A percentile compares a stretch with the other conserved stretches of the same genome.
Conservation (phyloP, 2,329 filamentous ascomycete species). For the Colletotrichum karsti region DNA sequence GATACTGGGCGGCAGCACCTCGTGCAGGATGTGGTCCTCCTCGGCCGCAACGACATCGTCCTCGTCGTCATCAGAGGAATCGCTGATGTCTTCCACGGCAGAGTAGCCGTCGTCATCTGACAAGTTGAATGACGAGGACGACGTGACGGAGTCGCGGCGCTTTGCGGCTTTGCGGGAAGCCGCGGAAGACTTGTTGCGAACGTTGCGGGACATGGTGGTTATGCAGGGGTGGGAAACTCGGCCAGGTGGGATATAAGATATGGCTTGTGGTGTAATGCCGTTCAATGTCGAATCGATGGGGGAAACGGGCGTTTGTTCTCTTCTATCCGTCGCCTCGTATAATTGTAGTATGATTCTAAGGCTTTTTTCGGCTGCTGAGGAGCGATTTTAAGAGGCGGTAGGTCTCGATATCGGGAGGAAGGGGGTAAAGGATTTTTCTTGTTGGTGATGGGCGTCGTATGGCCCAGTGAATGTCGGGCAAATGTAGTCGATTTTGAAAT, state of each 20-base stretch:
- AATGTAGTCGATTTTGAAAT: conserved; percentile 30
- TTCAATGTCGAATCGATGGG: not conserved
- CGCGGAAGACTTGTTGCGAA: conserved; percentile 55
- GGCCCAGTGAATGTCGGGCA: conserved; percentile 22
- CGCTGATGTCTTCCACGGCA: conserved; percentile 81
- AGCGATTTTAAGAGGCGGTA: not conserved
- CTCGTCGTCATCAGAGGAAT: conserved; percentile 81
- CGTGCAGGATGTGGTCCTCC: conserved; percentile 73
- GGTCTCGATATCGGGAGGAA: not conserved
- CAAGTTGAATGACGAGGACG: conserved; percentile 65
- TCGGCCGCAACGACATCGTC: conserved; percentile 81
- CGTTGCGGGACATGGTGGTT: conserved; percentile 60
- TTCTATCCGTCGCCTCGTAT: not conserved
- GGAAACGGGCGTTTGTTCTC: not conserved
- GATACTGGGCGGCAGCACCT: conserved; percentile 42
- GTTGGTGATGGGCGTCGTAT: conserved; percentile 15
- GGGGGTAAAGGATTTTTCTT: conserved; percentile 4
- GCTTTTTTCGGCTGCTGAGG: not conserved
- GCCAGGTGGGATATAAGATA: conserved; percentile 31
- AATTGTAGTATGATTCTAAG: not conserved
- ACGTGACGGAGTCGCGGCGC: conserved; percentile 60
- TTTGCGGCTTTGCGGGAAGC: conserved; percentile 53
- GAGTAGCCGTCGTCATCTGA: conserved; percentile 78
- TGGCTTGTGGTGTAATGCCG: conserved; percentile 13
- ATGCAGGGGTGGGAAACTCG: conserved; percentile 13